These are phyloP conservation scores for Auricularia sp. DNA, from an alignment of 768 basidiomycete species.

Conservation along the genomic window DNA sequence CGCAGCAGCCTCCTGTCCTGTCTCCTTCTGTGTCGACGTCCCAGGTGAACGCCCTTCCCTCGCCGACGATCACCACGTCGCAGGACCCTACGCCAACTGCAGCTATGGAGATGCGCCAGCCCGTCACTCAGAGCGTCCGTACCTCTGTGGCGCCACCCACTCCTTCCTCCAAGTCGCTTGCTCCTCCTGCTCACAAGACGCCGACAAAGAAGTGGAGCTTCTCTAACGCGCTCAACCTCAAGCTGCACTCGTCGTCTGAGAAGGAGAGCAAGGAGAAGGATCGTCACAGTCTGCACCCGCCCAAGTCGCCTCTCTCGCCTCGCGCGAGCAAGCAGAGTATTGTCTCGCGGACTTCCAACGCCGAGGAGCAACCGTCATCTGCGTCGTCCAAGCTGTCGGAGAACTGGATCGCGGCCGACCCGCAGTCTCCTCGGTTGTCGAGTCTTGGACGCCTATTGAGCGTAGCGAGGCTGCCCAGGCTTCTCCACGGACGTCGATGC, in stretches of 20 bases:
- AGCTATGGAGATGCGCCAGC: neutral
- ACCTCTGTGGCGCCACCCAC: slow-evolving; percentile 3
- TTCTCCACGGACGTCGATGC: neutral
- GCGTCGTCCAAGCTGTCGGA: neutral
- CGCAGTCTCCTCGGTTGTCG: neutral
- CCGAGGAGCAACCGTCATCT: neutral
- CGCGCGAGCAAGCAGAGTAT: slow-evolving; percentile 2
- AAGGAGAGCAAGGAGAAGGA: slow-evolving; percentile 2
- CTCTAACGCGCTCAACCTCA: slow-evolving; percentile 73
- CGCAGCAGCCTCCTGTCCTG: slow-evolving; percentile 24
- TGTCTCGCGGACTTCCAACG: neutral
- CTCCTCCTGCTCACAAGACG: slow-evolving; percentile 46
- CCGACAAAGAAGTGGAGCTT: slow-evolving; percentile 98
- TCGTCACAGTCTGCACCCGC: neutral
- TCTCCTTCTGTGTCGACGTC: slow-evolving; percentile 23
- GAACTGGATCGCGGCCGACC: neutral
- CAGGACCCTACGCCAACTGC: neutral
- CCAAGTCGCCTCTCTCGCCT: slow-evolving; percentile 44
- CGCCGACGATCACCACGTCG: slow-evolving; percentile 18
- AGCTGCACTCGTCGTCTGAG: slow-evolving; percentile 23
- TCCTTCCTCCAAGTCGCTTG: neutral
- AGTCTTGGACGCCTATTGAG: slow-evolving; percentile 5
- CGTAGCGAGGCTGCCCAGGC: neutral
- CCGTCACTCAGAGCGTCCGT: neutral
- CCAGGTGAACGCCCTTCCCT: slow-evolving; percentile 22